phyloP scores from a whole-genome alignment of 2,329 filamentous ascomycete species.

The Pseudomassariella vexata region DNA sequence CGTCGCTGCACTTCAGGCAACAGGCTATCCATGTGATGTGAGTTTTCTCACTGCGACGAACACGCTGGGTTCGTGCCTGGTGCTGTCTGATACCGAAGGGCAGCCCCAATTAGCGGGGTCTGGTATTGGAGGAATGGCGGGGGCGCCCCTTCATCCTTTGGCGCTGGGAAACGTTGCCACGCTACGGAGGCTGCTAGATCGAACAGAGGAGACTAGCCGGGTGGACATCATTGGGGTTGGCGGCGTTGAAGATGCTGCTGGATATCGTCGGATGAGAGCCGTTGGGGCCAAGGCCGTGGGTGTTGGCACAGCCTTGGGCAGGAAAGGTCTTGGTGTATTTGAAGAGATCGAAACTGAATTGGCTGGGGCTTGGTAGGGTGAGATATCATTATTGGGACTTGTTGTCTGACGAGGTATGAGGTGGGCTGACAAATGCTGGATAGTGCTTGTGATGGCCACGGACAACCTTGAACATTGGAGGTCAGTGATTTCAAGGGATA shows the following conservation, averaged over 20 bases:
- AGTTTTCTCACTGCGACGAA: constrained; percentile 72
- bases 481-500: too few relatives aligned
- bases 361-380: not conserved
- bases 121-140: constrained; percentile 67
- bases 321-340: constrained; percentile 58
- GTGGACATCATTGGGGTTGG: constrained; percentile 66
- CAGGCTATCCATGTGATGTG: constrained; percentile 32
- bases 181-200: constrained; percentile 54
- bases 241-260: constrained; percentile 59
- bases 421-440: too few relatives aligned
- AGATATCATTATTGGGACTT: too few relatives aligned
- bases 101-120: constrained; percentile 43
- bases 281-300: constrained; percentile 64
- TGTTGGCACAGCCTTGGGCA: constrained; percentile 63
- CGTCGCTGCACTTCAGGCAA: constrained; percentile 39
- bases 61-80: constrained; percentile 63
- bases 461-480: too few relatives aligned
- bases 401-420: too few relatives aligned
- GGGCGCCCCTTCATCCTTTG: constrained; percentile 65
- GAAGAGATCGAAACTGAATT: constrained; percentile 41
- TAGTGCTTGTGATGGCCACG: too few relatives aligned
- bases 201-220: constrained; percentile 36
- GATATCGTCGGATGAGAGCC: constrained; percentile 58
- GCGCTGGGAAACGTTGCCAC: constrained; percentile 71
- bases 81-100: constrained; percentile 33